Base-by-base conservation (phyloP, 1,139 yeast genomes). In the Pichia sp. region DNA sequence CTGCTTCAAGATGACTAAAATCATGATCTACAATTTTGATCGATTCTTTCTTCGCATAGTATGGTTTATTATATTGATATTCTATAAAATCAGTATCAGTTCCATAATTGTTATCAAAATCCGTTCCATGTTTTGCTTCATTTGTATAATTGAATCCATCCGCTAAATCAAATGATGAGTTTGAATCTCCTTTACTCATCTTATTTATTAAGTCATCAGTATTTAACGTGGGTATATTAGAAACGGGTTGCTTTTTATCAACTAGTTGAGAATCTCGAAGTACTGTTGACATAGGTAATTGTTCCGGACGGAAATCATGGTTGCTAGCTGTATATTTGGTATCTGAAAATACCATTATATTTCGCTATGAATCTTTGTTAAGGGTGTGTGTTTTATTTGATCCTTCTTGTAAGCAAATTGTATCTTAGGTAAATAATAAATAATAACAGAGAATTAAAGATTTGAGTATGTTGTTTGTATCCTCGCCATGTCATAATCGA, bases 1-100 rank as follows among this genome's bases (percentile, higher is more conserved):
- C 40, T 9, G 32, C 23, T 27, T 35, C 43, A 10, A 47, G 32
- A 28, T 48, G 32, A 8, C 36, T 33, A 30, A 54, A 45, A 26
- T 47, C 41, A 40, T 50, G 57, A 25, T 49, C 48, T 7, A 51
- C 39, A 23, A 51, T 42, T 2, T 51, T 43, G 10, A 52, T 42
- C 1, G 52, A 45, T 25, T 45, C 52, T 9, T 46, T 49, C 1
- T 25, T 34, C 7, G 45, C 32, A 22, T 40, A 29, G 20, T 42
- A 33, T 10, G 50, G 40, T 33, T 47, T 35, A 11, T 30, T 37
- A 12, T 49, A 30, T 25, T 53, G 54, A 36, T 47, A 53, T 37
- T 54, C 57, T 12, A 48, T 44, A 38, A 49, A 53, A 29, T 40
- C 41, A 26, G 16, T 16, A 16, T 26, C 43, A 10, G 34, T 26